Evolutionary conservation across 176 grass and related monocot species (phyloP), one percentile per base, ranked within the genome.

Genomic region (Poa annua): DNA sequence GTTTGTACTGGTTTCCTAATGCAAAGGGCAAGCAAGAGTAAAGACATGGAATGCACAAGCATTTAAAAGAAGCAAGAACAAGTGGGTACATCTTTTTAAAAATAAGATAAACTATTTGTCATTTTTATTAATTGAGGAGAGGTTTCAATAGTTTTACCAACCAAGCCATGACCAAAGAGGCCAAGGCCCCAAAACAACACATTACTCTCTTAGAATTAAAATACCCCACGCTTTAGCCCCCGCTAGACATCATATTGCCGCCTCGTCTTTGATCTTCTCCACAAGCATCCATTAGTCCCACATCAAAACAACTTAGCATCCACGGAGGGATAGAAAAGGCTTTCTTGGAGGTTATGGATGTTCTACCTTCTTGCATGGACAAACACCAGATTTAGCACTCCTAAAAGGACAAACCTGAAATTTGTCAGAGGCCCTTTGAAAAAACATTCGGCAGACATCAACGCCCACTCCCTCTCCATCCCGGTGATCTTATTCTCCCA

Each of bases 371-470:
- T 35, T 21, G 19, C 5, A 69, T 59, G 52, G 65, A 47, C 88
- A 82, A 78, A 7, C 11, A 3, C 1, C 1, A 0, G n/a, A 86
- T 66, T 82, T 39, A 14, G 11, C 13, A 56, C 25, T 50, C 36
- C 11, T 39, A 20, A 32, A 7, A 83, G 88, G 83, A 83, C 83
- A 78, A 59, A 38, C 10, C 66, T 51, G 84, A 83, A 74, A 56
- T 20, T 66, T 83, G 26, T 36, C 56, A 66, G 47, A 20, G 55
- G 10, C 26, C 38, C 11, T 51, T 79, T 74, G 52, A 34, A 83
- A 79, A 86, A 25, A 47, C 35, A 55, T 32, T 14, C 36, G 34
- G 71, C 12, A 47, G 78, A 12, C 47, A 71, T 29, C 49, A 71
- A 25, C 41, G 19, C 24, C 78, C 29, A 44, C 65, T 66, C 84